phyloP scores from a whole-genome alignment of 495 filamentous ascomycete genomes.

The Trichoderma virens region DNA sequence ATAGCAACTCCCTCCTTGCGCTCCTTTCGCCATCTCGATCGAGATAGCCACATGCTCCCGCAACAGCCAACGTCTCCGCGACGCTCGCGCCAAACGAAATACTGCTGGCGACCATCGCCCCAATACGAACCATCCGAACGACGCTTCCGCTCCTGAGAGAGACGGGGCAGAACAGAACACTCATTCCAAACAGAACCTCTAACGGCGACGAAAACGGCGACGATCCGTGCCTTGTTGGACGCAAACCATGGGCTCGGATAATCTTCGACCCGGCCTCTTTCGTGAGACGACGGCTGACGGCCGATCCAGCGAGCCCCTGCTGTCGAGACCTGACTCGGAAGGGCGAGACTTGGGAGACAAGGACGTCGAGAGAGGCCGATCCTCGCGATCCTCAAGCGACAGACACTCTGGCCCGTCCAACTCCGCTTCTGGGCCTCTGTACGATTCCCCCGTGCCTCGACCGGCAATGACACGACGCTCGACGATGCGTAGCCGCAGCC shows the following conservation, averaged over 20 bases:
- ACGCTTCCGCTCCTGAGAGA: slow-evolving; percentile 6
- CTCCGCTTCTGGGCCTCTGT: slow-evolving; percentile 19
- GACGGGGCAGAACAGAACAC: not conserved
- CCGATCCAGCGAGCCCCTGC: slow-evolving; percentile 46
- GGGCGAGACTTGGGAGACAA: slow-evolving; percentile 37
- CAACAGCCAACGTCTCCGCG: slow-evolving; percentile 1
- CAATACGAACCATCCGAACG: slow-evolving; percentile 6
- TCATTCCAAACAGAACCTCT: not conserved
- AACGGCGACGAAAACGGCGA: slow-evolving; percentile 11
- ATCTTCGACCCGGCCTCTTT: slow-evolving; percentile 3
- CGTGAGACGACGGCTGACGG: slow-evolving; percentile 33
- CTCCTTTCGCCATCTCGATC: not conserved
- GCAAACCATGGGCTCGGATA: not conserved
- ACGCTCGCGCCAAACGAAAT: slow-evolving; percentile 1
- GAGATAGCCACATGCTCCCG: slow-evolving; percentile 8
- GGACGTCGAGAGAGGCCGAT: slow-evolving; percentile 19
- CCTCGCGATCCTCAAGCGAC: slow-evolving; percentile 3
- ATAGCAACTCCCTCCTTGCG: not conserved
- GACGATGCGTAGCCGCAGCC: slow-evolving; percentile 55
- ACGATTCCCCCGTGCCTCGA: slow-evolving; percentile 17
- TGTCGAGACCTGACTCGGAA: slow-evolving; percentile 21
- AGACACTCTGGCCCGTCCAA: slow-evolving; percentile 25
- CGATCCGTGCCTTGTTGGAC: slow-evolving; percentile 28
- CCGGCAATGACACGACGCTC: slow-evolving; percentile 41
- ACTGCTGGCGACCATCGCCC: slow-evolving; percentile 8